phyloP scores from a whole-genome alignment of 352 stramenopile species.

The Globisporangium radiosum region DNA sequence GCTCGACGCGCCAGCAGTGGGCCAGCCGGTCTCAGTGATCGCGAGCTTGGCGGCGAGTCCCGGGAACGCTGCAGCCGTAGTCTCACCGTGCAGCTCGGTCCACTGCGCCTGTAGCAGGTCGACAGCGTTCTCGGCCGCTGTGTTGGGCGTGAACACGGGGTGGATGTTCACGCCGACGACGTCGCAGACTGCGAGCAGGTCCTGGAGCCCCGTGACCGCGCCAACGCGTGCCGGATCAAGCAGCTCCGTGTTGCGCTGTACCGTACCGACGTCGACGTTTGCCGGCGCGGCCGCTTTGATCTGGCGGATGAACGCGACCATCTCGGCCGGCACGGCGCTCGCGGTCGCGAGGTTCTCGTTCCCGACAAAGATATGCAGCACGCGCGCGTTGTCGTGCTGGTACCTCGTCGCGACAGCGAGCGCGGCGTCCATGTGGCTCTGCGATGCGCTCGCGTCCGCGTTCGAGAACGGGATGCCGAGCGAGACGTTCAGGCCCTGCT shows the following conservation, averaged over 20 bases:
- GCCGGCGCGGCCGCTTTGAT: constrained; percentile 22
- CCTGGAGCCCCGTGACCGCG: constrained; percentile 23
- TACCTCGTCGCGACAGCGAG: constrained; percentile 20
- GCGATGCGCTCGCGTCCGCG: constrained; percentile 20
- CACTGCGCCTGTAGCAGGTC: constrained; percentile 34
- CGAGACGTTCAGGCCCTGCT: constrained; percentile 38
- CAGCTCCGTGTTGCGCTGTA: constrained; percentile 46
- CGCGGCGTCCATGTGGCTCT: constrained; percentile 28
- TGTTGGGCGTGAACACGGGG: constrained; percentile 42
- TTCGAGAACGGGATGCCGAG: constrained; percentile 41
- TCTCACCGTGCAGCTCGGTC: constrained; percentile 26
- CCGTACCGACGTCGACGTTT: constrained; percentile 31
- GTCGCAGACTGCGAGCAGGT: constrained; percentile 48
- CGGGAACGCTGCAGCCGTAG: constrained; percentile 30
- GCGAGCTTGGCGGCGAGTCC: constrained; percentile 40
- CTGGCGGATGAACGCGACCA: constrained; percentile 34
- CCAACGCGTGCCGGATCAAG: constrained; percentile 30
- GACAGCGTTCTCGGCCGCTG: constrained; percentile 31
- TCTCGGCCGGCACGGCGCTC: constrained; percentile 24
- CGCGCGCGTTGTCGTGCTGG: constrained; percentile 22
- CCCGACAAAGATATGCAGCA: constrained; percentile 52
- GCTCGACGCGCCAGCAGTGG: constrained; percentile 24
- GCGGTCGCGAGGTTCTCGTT: constrained; percentile 47
- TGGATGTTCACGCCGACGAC: constrained; percentile 71
- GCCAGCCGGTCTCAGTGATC: constrained; percentile 62